phyloP scores from a whole-genome alignment of 2,329 filamentous ascomycete species.

The Diplocarpon mali region DNA sequence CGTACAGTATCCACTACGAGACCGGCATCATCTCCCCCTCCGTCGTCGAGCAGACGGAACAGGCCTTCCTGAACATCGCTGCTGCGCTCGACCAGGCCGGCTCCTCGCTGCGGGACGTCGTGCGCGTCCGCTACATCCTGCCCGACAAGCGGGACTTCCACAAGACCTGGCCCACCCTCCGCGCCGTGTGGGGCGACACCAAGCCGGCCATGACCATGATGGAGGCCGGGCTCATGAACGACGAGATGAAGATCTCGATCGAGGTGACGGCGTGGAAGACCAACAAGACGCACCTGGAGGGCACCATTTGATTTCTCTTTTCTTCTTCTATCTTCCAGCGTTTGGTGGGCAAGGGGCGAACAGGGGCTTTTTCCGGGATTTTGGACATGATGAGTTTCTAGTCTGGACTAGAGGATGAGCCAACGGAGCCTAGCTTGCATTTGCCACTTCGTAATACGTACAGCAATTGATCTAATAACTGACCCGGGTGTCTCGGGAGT shows the following conservation, averaged over 20 bases:
- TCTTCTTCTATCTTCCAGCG: too few relatives aligned
- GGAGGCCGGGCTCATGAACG: conserved; percentile 3
- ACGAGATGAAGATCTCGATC: conserved; percentile 3
- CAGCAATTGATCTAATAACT: too few relatives aligned
- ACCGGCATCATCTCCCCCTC: not conserved
- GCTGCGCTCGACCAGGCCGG: conserved; percentile 3
- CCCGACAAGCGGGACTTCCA: conserved; percentile 3
- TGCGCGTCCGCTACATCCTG: conserved; percentile 3
- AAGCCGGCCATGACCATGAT: conserved; percentile 3
- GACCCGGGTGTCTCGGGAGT: too few relatives aligned
- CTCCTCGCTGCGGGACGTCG: not conserved
- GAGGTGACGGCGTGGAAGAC: conserved; percentile 3
- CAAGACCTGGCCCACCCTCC: conserved; percentile 1
- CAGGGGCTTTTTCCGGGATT: too few relatives aligned
- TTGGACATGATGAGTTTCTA: too few relatives aligned
- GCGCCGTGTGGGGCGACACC: not conserved
- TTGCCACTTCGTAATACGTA: too few relatives aligned
- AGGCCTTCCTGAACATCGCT: conserved; percentile 2
- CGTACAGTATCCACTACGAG: conserved; percentile 1
- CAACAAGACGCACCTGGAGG: not conserved
- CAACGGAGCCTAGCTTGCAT: too few relatives aligned
- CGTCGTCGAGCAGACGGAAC: conserved; percentile 3
- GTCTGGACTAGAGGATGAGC: too few relatives aligned
- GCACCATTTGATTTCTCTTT: not conserved
- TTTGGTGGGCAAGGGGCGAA: too few relatives aligned